Evolutionary conservation across 768 basidiomycete genomes (phyloP), one percentile per base, ranked within the genome.

Genomic region (Boletellus sp.): DNA sequence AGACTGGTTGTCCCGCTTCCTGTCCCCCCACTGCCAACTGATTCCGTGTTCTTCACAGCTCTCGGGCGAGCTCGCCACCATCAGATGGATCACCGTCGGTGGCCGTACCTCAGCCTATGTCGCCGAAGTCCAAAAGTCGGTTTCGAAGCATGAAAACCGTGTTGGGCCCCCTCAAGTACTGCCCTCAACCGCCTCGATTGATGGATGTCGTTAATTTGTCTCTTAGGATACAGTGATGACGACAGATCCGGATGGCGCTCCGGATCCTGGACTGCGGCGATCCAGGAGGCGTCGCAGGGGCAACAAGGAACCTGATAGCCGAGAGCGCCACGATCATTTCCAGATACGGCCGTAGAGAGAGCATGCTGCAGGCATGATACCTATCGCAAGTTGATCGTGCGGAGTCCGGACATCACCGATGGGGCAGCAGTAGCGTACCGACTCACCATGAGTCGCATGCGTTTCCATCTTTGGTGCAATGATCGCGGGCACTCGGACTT

Each of bases 51-150:
- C n/a, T 37, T 23, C 45, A 16, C 47, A 90, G 87, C 81, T 84
- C 0, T 78, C 80, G 47, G 89, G 87, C 6, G 69, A 74, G 48
- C 76, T 75, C n/a, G 89, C 85, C 1, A 87, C 84, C 8, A 80
- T 90, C 48, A 79, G 78, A 58, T 90, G 83, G 78, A 64, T 85
- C 47, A 87, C 81, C 5, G 84, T 91, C 8, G 86, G 85, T 16
- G 87, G 88, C 3, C 75, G 87, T 15, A 90, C 88, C 8, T 87
- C 87, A 3, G 88, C 88, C 13, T 84, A 76, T 56, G 81, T 90
- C 8, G 60, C 63, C 12, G 80, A 89, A 65, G 68, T 89, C 10
- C 88, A 89, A 63, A 59, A 63, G 24, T 61, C 71, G 15, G 50
- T 68, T 23, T 17, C 46, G 24, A 54, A 48, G 23, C 49, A 31